phyloP scores from a whole-genome alignment of 345 rosid genomes.

The Syzygium jambos region DNA sequence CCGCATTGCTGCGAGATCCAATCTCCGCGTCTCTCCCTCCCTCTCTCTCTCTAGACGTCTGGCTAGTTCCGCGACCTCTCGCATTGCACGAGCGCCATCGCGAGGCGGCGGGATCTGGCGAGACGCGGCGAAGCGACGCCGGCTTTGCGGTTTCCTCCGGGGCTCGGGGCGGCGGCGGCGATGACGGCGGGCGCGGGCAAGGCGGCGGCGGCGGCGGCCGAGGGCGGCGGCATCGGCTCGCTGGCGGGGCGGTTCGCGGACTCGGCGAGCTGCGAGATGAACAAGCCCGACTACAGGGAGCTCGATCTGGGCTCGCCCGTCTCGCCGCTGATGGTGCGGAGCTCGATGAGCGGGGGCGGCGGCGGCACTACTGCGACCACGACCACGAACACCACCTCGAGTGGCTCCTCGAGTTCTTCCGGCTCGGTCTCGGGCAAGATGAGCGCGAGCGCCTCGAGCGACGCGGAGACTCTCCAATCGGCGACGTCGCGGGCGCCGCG shows the following conservation, averaged over 20 bases:
- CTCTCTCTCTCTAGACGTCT: neutral
- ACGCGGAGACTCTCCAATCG: slow-evolving; percentile 29
- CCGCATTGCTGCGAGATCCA: slow-evolving; percentile 42
- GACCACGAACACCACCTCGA: slow-evolving; percentile 9
- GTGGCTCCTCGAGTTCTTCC: slow-evolving; percentile 41
- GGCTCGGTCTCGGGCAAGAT: slow-evolving; percentile 39
- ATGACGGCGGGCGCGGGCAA: neutral
- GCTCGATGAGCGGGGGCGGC: slow-evolving; percentile 1
- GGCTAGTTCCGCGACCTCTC: neutral
- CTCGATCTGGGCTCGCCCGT: slow-evolving; percentile 88
- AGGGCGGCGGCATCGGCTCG: slow-evolving; percentile 21
- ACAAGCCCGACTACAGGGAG: slow-evolving; percentile 89
- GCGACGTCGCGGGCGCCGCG: slow-evolving; percentile 5
- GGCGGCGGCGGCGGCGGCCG: neutral
- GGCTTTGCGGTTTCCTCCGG: neutral
- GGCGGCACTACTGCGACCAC: neutral
- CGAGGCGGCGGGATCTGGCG: neutral
- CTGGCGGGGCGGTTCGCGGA: slow-evolving; percentile 33
- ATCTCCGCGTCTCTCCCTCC: neutral
- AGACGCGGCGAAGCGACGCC: neutral
- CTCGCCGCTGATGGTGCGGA: slow-evolving; percentile 55
- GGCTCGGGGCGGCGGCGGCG: neutral
- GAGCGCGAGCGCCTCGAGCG: slow-evolving; percentile 12
- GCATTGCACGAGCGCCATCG: neutral
- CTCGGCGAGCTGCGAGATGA: slow-evolving; percentile 31